phyloP scores from a whole-genome alignment of 768 basidiomycete genomes.

The Neoboletus subvelutipes region DNA sequence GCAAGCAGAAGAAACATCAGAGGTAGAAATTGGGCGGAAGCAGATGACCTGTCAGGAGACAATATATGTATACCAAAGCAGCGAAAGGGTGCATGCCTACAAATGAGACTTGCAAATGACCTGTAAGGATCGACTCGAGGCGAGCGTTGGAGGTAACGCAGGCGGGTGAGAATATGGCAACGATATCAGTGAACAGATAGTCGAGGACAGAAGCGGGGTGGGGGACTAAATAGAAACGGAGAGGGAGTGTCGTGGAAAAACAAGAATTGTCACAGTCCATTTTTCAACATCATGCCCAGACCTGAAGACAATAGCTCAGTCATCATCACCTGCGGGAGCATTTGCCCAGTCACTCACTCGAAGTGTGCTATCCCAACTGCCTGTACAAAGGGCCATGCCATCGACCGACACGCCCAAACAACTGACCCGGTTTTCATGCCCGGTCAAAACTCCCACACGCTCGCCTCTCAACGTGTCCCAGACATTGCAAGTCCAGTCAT shows the following conservation, averaged over 20 bases:
- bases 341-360: conserved; percentile 56
- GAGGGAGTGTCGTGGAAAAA: conserved; percentile 25
- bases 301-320: conserved; percentile 43
- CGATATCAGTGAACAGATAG: conserved; percentile 49
- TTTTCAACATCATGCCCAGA: conserved; percentile 70
- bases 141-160: conserved; percentile 45
- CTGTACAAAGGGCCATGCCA: conserved; percentile 98
- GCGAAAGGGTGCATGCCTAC: conserved; percentile 32
- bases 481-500: conserved; percentile 99
- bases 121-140: conserved; percentile 66
- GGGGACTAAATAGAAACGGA: conserved; percentile 23
- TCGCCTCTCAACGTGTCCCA: conserved; percentile 99
- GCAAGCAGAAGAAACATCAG: conserved; percentile 35
- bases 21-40: conserved; percentile 34
- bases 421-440: conserved; percentile 97
- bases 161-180: conserved; percentile 55
- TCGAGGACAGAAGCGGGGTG: conserved; percentile 19
- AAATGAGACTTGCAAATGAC: conserved; percentile 38
- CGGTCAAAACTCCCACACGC: conserved; percentile 94
- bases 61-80: conserved; percentile 39
- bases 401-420: conserved; percentile 95
- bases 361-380: conserved; percentile 96
- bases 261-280: conserved; percentile 24
- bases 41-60: conserved; percentile 33
- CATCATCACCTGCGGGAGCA: neutral